phyloP scores from a whole-genome alignment of 208 protist species.

The Trypanosoma conorhini region DNA sequence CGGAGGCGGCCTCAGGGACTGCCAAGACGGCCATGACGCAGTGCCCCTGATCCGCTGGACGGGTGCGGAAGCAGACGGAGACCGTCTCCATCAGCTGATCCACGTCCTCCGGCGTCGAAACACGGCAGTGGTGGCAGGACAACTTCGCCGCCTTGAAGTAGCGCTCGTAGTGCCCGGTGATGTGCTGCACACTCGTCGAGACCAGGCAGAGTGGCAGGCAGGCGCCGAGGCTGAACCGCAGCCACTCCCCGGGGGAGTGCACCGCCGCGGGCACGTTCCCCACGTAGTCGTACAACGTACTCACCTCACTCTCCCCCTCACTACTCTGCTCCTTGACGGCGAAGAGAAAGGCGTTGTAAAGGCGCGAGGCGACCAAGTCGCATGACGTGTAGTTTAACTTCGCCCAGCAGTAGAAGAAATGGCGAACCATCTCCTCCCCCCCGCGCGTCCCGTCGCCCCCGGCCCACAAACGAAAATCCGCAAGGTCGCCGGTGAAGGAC shows the following conservation, averaged over 20 bases:
- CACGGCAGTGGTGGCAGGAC: conserved; percentile 12
- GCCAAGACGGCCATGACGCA: conserved; percentile 24
- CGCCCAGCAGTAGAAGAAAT: conserved; percentile 22
- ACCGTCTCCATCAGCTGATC: conserved; percentile 19
- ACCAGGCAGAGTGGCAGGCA: conserved; percentile 12
- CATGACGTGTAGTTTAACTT: conserved; percentile 16
- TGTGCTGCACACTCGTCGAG: background rate
- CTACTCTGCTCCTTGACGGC: conserved; percentile 24
- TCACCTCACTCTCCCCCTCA: conserved; percentile 12
- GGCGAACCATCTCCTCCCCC: conserved; percentile 3
- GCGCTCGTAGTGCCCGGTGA: conserved; percentile 15
- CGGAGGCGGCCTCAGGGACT: background rate
- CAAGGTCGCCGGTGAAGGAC: background rate
- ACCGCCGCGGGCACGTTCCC: background rate
- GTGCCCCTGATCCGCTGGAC: conserved; percentile 13
- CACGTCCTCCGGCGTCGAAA: conserved; percentile 13
- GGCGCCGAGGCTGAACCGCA: background rate
- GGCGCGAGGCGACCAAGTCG: conserved; percentile 17
- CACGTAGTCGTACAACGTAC: conserved; percentile 7
- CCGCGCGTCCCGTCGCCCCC: background rate
- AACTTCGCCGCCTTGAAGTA: conserved; percentile 11
- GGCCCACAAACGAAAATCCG: background rate
- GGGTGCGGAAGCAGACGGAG: conserved; percentile 12
- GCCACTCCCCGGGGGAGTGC: conserved; percentile 16
- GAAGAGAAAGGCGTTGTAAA: conserved; percentile 29